phyloP scores from a whole-genome alignment of 768 basidiomycete genomes.

The Arthromyces matolae region DNA sequence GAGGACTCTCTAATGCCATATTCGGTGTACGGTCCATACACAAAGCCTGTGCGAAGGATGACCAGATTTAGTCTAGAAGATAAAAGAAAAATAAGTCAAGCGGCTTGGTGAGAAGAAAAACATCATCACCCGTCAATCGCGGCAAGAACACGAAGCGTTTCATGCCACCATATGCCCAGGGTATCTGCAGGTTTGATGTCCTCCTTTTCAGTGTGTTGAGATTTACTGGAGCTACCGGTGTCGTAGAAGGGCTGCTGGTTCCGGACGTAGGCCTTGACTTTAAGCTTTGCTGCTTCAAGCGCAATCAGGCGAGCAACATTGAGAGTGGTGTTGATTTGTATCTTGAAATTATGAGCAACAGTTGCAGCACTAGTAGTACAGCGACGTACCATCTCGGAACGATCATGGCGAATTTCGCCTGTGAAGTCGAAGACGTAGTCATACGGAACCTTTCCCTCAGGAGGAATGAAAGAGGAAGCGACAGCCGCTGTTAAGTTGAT shows the following conservation, averaged over 20 bases:
- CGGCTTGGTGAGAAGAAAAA: conserved; percentile 3
- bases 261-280: conserved; percentile 76
- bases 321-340: conserved; percentile 75
- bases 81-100: conserved; percentile 14
- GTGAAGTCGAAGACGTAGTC: conserved; percentile 84
- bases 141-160: conserved; percentile 70
- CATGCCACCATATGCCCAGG: conserved; percentile 86
- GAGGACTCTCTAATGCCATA: conserved; percentile 59
- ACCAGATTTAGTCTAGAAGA: conserved; percentile 69
- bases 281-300: conserved; percentile 73
- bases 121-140: conserved; percentile 63
- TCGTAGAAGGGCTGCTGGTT: conserved; percentile 79
- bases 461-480: conserved; percentile 65
- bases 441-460: conserved; percentile 64
- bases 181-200: conserved; percentile 67
- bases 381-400: conserved; percentile 63
- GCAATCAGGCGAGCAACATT: conserved; percentile 65
- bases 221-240: conserved; percentile 53
- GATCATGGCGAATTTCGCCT: conserved; percentile 73
- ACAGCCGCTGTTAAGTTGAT: conserved; percentile 54
- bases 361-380: conserved; percentile 8
- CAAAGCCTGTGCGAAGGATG: conserved; percentile 68
- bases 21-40: conserved; percentile 79
- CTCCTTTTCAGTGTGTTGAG: conserved; percentile 64
- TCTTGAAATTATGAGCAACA: conserved; percentile 36